These are phyloP conservation scores for Crepidotus variabilis DNA, from an alignment of 768 basidiomycete genomes.

Conservation along the genomic window DNA sequence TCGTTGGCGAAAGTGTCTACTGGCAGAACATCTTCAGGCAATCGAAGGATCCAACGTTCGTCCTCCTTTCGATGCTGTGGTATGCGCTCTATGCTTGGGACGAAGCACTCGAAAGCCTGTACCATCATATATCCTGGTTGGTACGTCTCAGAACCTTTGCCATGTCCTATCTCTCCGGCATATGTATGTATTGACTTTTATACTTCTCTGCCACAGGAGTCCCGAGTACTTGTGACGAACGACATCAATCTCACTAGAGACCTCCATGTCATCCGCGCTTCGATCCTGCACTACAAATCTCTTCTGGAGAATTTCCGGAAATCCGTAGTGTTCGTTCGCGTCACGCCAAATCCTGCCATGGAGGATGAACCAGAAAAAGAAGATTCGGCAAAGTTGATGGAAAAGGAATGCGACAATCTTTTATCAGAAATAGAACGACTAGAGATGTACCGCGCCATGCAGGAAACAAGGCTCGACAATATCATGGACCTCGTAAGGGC, in stretches of 20 bases:
- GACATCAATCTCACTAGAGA: conserved; percentile 39
- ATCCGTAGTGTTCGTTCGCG: conserved; percentile 40
- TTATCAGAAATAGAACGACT: conserved; percentile 47
- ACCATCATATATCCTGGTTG: conserved; percentile 42
- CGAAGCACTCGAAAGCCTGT: conserved; percentile 49
- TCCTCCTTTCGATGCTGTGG: conserved; percentile 51
- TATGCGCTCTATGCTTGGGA: conserved; percentile 60
- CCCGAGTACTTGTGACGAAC: conserved; percentile 15
- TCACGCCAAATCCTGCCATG: conserved; percentile 49
- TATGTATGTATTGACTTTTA: background rate
- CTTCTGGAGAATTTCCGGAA: conserved; percentile 50
- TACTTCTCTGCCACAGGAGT: conserved; percentile 9
- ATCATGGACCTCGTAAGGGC: conserved; percentile 40
- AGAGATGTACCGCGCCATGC: conserved; percentile 37
- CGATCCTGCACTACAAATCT: conserved; percentile 48
- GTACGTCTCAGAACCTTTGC: conserved; percentile 26
- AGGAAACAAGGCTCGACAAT: conserved; percentile 42
- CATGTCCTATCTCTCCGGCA: background rate
- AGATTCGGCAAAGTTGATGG: conserved; percentile 26
- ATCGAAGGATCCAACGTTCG: conserved; percentile 49
- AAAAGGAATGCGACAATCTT: conserved; percentile 43
- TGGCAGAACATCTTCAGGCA: conserved; percentile 36
- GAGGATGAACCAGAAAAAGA: conserved; percentile 19
- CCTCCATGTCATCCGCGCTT: conserved; percentile 52
- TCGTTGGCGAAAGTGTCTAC: conserved; percentile 39